Conservation (phyloP, 768 basidiomycete species). For the Daedaleopsis sinensis region DNA sequence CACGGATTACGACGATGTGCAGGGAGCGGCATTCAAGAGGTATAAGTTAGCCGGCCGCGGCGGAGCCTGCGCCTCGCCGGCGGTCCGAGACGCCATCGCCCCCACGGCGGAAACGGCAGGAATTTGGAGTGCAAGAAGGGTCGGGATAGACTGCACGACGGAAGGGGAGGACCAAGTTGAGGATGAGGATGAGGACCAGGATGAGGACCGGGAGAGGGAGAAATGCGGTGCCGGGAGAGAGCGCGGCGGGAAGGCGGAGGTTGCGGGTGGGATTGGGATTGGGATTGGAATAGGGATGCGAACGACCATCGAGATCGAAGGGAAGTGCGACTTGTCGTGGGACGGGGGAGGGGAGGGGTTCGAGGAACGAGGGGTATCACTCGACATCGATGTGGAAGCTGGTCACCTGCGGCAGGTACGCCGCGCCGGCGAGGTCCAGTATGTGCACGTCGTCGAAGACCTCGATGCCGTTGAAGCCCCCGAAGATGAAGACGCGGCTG, state of each 20-base stretch:
- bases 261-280: too few species aligned
- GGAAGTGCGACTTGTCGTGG: too few species aligned
- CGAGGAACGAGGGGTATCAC: slow-evolving; percentile 3
- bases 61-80: background rate
- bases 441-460: slow-evolving; percentile 86
- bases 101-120: background rate
- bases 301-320: too few species aligned
- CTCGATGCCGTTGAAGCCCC: slow-evolving; percentile 84
- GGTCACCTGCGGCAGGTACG: slow-evolving; percentile 80
- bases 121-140: background rate
- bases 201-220: background rate
- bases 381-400: slow-evolving; percentile 35
- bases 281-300: too few species aligned
- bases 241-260: background rate
- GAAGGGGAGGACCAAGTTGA: background rate
- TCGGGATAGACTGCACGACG: background rate
- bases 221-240: background rate
- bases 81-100: background rate
- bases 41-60: slow-evolving; percentile 1
- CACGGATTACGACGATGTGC: slow-evolving; percentile 11
- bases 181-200: background rate
- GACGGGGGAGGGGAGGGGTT: background rate
- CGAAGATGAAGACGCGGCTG: slow-evolving; percentile 82
- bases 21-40: background rate
- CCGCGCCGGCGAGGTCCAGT: slow-evolving; percentile 83